Conservation (phyloP, 2,329 filamentous ascomycete species). For the Sporothrix pseudoabietina region DNA sequence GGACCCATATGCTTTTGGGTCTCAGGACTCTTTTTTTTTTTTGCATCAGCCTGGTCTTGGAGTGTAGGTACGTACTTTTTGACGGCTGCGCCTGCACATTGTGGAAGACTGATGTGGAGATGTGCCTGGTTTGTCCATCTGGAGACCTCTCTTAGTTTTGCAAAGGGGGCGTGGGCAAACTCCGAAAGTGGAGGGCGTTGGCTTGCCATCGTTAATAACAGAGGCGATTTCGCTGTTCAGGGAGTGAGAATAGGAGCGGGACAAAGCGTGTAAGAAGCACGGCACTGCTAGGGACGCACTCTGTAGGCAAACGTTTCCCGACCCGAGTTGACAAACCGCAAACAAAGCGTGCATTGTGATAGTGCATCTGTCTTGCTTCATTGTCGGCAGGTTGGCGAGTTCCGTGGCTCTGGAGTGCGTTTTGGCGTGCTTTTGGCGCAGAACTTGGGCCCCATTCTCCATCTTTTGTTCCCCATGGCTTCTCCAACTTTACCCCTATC, state of each 20-base stretch:
- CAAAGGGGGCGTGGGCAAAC: background rate
- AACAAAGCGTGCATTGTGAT: conserved; percentile 7
- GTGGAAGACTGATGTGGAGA: conserved; percentile 1
- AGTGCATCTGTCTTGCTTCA: background rate
- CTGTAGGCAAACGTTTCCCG: conserved; percentile 28
- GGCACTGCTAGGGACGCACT: background rate
- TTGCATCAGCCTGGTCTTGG: conserved; percentile 9
- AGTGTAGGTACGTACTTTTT: background rate
- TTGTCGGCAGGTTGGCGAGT: background rate
- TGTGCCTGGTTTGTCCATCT: conserved; percentile 17
- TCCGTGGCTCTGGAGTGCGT: background rate
- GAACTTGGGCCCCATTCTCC: conserved; percentile 7
- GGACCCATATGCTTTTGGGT: conserved; percentile 10
- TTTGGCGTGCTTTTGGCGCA: conserved; percentile 11
- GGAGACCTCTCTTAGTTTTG: conserved; percentile 7
- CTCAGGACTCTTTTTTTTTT: conserved; percentile 28
- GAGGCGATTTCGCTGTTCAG: conserved; percentile 8
- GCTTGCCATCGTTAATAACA: conserved; percentile 14
- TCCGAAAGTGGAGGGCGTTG: conserved; percentile 18
- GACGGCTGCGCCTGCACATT: background rate
- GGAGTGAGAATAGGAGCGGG: conserved; percentile 1
- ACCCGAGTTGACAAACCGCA: background rate
- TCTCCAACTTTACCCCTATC: conserved; percentile 17
- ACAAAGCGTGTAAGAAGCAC: conserved; percentile 3
- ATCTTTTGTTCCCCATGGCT: conserved; percentile 6